Evolutionary conservation across 2,329 filamentous ascomycete genomes (phyloP), one percentile per base, ranked within the genome.

Genomic region (Pseudogymnoascus sp.): DNA sequence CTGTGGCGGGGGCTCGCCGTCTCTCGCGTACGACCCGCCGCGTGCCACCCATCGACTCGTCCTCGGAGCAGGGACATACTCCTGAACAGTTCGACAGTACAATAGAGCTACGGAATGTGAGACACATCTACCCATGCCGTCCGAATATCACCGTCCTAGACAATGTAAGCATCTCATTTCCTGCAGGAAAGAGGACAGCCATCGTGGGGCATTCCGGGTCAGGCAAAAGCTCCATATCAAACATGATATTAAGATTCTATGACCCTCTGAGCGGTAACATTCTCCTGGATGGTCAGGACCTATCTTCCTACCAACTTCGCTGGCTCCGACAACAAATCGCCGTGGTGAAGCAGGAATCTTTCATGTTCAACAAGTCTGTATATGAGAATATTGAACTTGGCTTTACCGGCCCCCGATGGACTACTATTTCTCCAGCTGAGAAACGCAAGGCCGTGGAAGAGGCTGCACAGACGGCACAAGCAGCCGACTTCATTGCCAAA

Each of bases 331-430:
- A 60, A 14, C 63, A 67, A 25, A 67, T 72, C 12, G 37, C 61
- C n/a, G 56, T 71, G 5, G 69, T 71, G 69, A 66, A 65, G 28
- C 73, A 62, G 49, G 72, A 60, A 61, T 67, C 21, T 65, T 68
- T 14, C 40, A 72, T 12, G 64, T 69, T 65, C 66, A 18, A 65
- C 67, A n/a, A 63, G 38, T 31, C 18, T 16, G 49, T 82, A 37
- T 72, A 80, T 37, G 79, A 79, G 64, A 85, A 81, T 63, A 82
- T 83, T 62, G 78, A 76, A 12, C 78, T 82, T 49, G 81, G 81
- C 16, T 72, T 80, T 37, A 69, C 80, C 40, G 69, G 75, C 18
- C 28, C 28, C 28, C 28, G 28, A 31, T 31, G 28, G 28, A 21
- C 18, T 18, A 16, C 25, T 16, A n/a, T n/a, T n/a, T 16, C 18